Evolutionary conservation across 805 yeast genomes (phyloP), one percentile per base, ranked within the genome.

Genomic region (Cyberlindnera bimundalis): DNA sequence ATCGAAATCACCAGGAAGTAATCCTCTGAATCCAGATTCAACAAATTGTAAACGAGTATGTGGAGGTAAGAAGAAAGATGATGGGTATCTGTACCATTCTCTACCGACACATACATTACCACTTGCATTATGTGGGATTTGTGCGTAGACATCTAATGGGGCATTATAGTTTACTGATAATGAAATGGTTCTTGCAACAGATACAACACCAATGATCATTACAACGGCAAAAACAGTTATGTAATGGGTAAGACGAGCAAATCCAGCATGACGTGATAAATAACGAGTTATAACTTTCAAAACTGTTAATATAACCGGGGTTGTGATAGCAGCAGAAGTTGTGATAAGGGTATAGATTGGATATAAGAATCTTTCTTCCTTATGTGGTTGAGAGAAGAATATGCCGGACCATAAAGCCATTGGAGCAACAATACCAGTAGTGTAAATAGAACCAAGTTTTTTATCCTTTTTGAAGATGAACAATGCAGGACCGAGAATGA

Each of bases 11-110:
- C 95, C 95, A 0, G 98, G 98, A 26, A 91, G 66, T 46, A 90
- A 66, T 0, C 97, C 97, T 58, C 81, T 77, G 62, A 90, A 91
- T 1, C 91, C 93, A 42, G 88, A 80, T 41, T 71, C 66, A 9
- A 85, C 77, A 60, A 87, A 91, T 52, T 68, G 68, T 18, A 88
- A 65, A 49, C 96, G 66, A 52, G 71, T 71, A 42, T 76, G 67
- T 5, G 75, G 72, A 4, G 85, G 81, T 18, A 91, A 65, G 56
- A 90, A 87, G 58, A 89, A 85, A 0, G 96, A 89, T 1, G 85
- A 79, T 9, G 98, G 96, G 62, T 68, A 90, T 56, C 91, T 84
- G 56, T 87, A 88, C 97, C 97, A 90, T 64, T 91, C 97, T 43
- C 96, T 74, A 2, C 96, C 97, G n/a, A 84, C 71, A 62, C 98